Base-by-base conservation (phyloP, 2,329 filamentous ascomycete species). In the Alternaria arborescens region DNA sequence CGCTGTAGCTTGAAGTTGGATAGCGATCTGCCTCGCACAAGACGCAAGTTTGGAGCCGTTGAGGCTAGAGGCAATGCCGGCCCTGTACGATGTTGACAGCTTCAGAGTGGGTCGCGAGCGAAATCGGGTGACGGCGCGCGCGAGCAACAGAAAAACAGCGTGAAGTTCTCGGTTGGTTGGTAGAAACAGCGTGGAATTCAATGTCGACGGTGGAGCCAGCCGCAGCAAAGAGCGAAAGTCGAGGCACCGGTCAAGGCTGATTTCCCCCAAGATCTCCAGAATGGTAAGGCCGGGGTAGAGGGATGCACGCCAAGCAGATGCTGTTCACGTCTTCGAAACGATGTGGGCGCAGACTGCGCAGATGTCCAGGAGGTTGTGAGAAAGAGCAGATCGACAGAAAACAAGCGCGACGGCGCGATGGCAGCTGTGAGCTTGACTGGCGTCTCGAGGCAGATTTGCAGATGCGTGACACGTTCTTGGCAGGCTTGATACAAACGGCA, bases 201-300 rank as follows among this genome's bases (percentile, higher is more conserved):
- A 67, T 60, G 65, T 64, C 44, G 67, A 62, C 55, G 58, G 63
- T 67, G 52, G 65, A 70, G 68, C 61, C 56, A 69, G 70, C 69
- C 69, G 72, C 73, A 75, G 74, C 71, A 71, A 55, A 54, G 60
- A 69, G 66, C 63, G 66, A 66, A 62, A 66, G 52, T 55, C 52
- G 63, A 72, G 65, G 68, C 71, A 75, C 73, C 71, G 71, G 74
- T 77, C 73, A 76, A 77, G 76, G 76, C 76, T 73, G 75, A 77
- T 71, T 75, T 57, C 64, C 58, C 65, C 61, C 58, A 61, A 63
- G 56, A 66, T 65, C 40, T 64, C 61, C 64, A 66, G 59, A 71
- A 65, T 66, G 66, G 60, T 62, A 65, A 61, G 68, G 62, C 61
- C 53, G 60, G 69, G 67, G 64, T 64, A 52, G 66, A 72, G 58